Evolutionary conservation across 1,284 basidiomycete genomes (phyloP), one percentile per base, ranked within the genome.

Genomic region (Apiotrichum sp.): DNA sequence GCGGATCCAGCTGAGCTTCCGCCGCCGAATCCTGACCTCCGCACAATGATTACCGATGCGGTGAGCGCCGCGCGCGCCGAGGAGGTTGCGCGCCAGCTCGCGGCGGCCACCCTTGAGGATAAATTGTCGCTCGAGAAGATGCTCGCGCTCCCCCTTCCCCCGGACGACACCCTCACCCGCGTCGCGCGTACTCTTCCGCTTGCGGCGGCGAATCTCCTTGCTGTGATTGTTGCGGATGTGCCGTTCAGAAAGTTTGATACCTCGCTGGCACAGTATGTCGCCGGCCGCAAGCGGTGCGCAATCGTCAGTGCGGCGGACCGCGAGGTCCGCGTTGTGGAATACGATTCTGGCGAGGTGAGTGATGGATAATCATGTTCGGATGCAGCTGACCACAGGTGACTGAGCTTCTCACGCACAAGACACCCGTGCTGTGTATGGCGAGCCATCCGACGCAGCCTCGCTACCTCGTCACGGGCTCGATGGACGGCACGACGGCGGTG

Each of bases 291-390:
- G 1, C 39, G 46, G 9, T 63, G 65, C 16, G 78, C 96, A 41
- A 86, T 93, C 69, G 86, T 86, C 22, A 86, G 88, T 39, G 86
- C 87, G 0, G 89, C 90, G 3, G 93, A 96, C 79, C 86, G 88
- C 72, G 84, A 84, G 0, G 78, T 96, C 44, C 79, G 77, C 56
- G 80, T 88, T 43, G 83, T 86, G 3, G 87, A 93, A 74, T 79
- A 87, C 40, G 83, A 83, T 1, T 87, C 87, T 0, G 91, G 91
- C 42, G 83, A 89, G 61, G 74, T 77, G 49, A 38, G 70, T 62
- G 4, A 31, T 2, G 43, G 11, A 35, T 3, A 8, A 6, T 2
- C 2, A 41, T 13, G n/a, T 38, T 8, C 36, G 7, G 7, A 38
- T 38, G 36, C 36, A 13, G 36, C 36, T 41, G 14, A 41, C 40